Base-by-base conservation (phyloP, 345 rosid genomes). In the Hibiscus syriacus region DNA sequence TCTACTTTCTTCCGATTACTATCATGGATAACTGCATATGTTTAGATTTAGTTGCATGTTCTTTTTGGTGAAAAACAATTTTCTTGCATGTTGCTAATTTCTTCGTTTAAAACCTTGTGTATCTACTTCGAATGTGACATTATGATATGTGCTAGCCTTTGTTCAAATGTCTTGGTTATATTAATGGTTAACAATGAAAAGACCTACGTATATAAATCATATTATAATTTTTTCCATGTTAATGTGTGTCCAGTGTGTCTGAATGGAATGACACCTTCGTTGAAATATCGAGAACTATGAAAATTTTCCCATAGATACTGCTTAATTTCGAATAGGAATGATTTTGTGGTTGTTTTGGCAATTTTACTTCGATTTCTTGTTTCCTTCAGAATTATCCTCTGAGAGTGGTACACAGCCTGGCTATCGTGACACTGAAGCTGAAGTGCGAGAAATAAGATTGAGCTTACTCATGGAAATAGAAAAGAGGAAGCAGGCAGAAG, bases 401-500 rank as follows among this genome's bases (percentile, higher is more conserved):
- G 90, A 79, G 52, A 78, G 84, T 77, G 90, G 87, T 66, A 66
- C 32, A 1, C 92, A 70, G 34, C 32, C 83, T 63, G 74, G 82
- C 67, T 62, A 72, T 14, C 72, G 53, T 63, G 80, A 80, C 54
- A 23, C 75, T 64, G 90, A 82, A 68, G 76, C 79, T 60, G 95
- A 90, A 64, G 58, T 85, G 72, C 73, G 75, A 52, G 90, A 66
- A 68, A 78, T 83, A 45, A 85, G 92, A 69, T 77, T 86, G 76
- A 77, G 79, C 73, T 76, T 93, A 41, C 68, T 80, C 62, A 79
- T 80, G 84, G 97, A 93, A 82, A 80, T 81, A 62, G 97, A 86
- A 77, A 87, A 71, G 85, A 81, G 84, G 23, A 87, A 76, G 85
- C 92, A 82, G 77, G 85, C 83, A 63, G 95, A 90, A 73, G 94